phyloP scores from a whole-genome alignment of 2,329 filamentous ascomycete species.

The Aspergillus neoniger region DNA sequence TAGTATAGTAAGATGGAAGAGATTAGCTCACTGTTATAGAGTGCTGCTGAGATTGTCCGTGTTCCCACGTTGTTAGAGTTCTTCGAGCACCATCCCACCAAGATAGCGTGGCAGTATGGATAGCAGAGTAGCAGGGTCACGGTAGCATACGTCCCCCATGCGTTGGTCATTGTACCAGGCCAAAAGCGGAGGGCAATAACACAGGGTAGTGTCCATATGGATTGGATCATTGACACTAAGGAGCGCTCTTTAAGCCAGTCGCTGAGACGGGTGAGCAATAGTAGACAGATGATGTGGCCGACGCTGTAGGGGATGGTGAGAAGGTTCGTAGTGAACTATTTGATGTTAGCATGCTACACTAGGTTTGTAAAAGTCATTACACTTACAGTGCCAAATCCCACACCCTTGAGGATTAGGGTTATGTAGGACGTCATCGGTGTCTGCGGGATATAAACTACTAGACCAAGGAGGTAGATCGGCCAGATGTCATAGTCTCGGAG shows the following conservation, averaged over 20 bases:
- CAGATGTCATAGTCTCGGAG: slow-evolving; percentile 63
- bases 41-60: slow-evolving; percentile 60
- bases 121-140: slow-evolving; percentile 55
- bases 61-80: slow-evolving; percentile 65
- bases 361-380: not conserved
- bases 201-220: slow-evolving; percentile 64
- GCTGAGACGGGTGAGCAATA: slow-evolving; percentile 49
- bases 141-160: slow-evolving; percentile 56
- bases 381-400: slow-evolving; percentile 57
- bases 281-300: slow-evolving; percentile 41
- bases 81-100: slow-evolving; percentile 62
- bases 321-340: slow-evolving; percentile 60
- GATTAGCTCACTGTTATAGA: slow-evolving; percentile 55
- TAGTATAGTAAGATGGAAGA: not conserved
- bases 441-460: slow-evolving; percentile 57
- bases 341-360: not conserved
- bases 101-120: slow-evolving; percentile 61
- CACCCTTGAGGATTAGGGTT: slow-evolving; percentile 58
- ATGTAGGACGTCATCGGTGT: slow-evolving; percentile 57
- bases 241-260: slow-evolving; percentile 51
- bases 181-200: slow-evolving; percentile 54
- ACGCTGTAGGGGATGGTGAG: slow-evolving; percentile 57
- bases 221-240: slow-evolving; percentile 51
- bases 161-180: slow-evolving; percentile 44
- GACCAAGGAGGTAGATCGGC: slow-evolving; percentile 56